Evolutionary conservation across 176 grass and related monocot genomes (phyloP).

Genomic region (Melocanna baccifera): DNA sequence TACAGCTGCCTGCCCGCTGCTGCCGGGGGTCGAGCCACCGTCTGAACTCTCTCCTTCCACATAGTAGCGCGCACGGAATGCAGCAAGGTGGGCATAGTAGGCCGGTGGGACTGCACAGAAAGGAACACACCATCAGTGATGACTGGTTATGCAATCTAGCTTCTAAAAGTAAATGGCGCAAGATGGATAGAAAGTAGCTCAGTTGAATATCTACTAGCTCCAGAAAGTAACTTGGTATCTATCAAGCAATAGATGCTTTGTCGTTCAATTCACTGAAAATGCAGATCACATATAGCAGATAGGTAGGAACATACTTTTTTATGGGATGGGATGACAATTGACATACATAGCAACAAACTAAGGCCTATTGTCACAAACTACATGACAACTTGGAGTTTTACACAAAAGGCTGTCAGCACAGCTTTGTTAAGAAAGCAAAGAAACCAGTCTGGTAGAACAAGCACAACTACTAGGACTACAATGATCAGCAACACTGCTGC

Average conservation of each 20-base stretch:
- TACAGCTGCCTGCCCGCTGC: slow-evolving; percentile 10
- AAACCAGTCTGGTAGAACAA: not conserved
- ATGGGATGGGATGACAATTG: not conserved
- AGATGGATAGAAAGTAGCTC: not conserved
- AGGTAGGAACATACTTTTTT: not conserved
- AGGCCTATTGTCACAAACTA: not conserved
- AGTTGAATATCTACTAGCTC: not conserved
- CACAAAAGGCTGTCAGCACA: not conserved
- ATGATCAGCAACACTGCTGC: not conserved
- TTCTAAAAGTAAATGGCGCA: not conserved
- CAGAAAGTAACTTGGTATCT: not conserved
- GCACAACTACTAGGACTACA: not conserved
- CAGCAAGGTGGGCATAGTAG: slow-evolving; percentile 67
- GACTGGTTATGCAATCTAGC: not conserved
- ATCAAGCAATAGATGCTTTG: not conserved
- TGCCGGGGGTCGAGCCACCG: not conserved
- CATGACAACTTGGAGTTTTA: not conserved
- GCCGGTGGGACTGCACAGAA: slow-evolving; percentile 57
- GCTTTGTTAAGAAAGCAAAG: not conserved
- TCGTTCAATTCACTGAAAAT: not conserved
- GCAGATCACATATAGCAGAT: not conserved
- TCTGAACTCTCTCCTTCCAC: slow-evolving; percentile 27
- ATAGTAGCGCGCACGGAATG: slow-evolving; percentile 62
- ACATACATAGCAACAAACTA: not conserved
- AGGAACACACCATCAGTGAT: not conserved